phyloP scores from a whole-genome alignment of 2,329 filamentous ascomycete species.

The Lachnellula hyalina region DNA sequence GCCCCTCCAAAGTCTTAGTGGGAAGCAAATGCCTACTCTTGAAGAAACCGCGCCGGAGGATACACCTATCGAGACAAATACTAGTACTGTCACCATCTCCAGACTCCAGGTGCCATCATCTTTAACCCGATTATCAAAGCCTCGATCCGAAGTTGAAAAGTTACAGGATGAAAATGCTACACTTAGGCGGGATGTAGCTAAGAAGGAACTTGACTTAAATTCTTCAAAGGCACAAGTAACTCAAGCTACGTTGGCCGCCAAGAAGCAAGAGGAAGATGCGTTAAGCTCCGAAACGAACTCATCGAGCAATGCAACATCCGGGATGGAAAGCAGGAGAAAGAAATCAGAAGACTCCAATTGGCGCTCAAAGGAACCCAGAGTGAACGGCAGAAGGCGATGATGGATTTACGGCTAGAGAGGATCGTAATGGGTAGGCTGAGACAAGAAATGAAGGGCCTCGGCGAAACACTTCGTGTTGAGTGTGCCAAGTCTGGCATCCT shows the following conservation, averaged over 20 bases:
- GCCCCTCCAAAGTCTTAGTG: too few species aligned
- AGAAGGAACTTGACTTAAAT: constrained; percentile 2
- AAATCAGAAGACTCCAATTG: not conserved
- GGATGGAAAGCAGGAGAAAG: not conserved
- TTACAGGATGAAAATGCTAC: not conserved
- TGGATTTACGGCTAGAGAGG: not conserved
- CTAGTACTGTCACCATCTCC: not conserved
- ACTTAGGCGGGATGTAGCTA: not conserved
- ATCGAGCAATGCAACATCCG: not conserved
- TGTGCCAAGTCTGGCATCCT: not conserved
- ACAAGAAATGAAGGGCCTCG: not conserved
- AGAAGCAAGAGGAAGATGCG: not conserved
- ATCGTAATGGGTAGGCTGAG: not conserved
- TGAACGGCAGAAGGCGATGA: not conserved
- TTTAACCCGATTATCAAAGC: not conserved
- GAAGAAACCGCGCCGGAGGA: not conserved
- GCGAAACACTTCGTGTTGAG: not conserved
- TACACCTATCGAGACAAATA: not conserved
- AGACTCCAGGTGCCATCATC: not conserved
- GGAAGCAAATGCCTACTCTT: not conserved
- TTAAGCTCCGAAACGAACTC: not conserved
- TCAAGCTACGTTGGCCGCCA: not conserved
- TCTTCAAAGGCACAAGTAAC: not conserved
- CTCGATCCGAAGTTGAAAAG: not conserved
- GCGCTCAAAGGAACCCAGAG: not conserved